Conservation (phyloP, 148 eudicot species). For the Pouteria glomerata region DNA sequence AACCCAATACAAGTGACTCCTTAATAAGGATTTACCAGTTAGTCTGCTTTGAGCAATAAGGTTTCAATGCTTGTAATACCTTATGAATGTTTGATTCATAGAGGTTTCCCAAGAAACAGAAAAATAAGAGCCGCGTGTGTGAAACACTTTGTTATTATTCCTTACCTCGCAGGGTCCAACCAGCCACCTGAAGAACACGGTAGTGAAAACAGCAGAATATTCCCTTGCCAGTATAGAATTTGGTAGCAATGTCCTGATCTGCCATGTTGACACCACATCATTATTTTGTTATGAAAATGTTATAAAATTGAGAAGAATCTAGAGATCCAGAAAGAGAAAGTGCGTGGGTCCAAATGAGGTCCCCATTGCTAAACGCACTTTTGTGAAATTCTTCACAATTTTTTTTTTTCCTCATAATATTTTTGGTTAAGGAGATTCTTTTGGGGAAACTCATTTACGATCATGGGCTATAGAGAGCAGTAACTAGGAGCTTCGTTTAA, state of each 20-base stretch:
- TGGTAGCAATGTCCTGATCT: conserved; percentile 48
- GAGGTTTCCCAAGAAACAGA: neutral
- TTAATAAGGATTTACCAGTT: too few species aligned
- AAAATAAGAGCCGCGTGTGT: neutral
- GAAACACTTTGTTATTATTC: neutral
- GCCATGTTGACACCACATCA: conserved; percentile 6
- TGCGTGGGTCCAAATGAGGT: neutral
- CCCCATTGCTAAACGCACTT: too few species aligned
- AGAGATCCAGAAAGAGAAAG: neutral
- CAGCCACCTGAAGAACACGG: conserved; percentile 66
- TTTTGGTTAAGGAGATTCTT: too few species aligned
- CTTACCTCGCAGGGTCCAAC: conserved; percentile 79
- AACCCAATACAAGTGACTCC: too few species aligned
- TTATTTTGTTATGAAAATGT: neutral
- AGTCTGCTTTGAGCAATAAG: too few species aligned
- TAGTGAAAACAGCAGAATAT: conserved; percentile 51
- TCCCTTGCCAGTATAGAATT: conserved; percentile 48
- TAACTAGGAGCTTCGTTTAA: too few species aligned
- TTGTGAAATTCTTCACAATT: too few species aligned
- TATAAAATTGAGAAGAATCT: neutral
- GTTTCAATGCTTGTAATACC: too few species aligned
- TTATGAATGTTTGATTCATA: neutral
- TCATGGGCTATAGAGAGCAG: too few species aligned
- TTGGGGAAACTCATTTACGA: too few species aligned
- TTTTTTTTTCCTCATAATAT: too few species aligned